Conservation (phyloP, 495 filamentous ascomycete species). For the Bryoglossum gracile region DNA sequence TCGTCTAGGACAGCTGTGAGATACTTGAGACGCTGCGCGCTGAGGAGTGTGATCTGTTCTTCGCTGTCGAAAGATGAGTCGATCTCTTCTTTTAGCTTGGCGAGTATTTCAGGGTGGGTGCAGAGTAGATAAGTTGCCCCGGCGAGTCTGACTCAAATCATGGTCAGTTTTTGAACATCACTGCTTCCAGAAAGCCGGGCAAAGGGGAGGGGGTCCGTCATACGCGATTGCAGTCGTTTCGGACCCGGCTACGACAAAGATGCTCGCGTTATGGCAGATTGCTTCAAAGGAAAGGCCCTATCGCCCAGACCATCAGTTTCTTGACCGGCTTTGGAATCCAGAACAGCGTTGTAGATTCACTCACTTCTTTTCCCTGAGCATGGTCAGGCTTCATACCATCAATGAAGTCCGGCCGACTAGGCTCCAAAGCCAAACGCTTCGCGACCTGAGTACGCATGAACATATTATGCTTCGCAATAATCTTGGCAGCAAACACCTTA, state of each 20-base stretch:
- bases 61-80: constrained; percentile 39
- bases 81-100: constrained; percentile 45
- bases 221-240: constrained; percentile 54
- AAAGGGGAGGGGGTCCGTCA: no score
- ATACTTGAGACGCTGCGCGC: constrained; percentile 27
- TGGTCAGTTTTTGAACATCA: no score
- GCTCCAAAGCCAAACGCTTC: no score
- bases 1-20: constrained; percentile 52
- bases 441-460: no score
- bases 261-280: constrained; percentile 24
- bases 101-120: constrained; percentile 30
- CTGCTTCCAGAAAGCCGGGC: no score
- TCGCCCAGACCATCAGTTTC: neutral
- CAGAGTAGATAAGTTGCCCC: constrained; percentile 44
- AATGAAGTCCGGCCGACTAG: no score
- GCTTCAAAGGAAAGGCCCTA: constrained; percentile 23
- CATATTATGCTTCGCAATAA: no score
- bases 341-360: neutral
- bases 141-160: constrained; percentile 41
- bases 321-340: constrained; percentile 7
- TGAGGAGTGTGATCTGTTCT: constrained; percentile 42
- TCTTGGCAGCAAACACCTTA: no score
- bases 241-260: constrained; percentile 40
- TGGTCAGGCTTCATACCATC: no score
- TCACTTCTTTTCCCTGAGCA: constrained; percentile 3